Conservation (phyloP, 2,329 filamentous ascomycete genomes). For the Thielaviopsis punctulata region DNA sequence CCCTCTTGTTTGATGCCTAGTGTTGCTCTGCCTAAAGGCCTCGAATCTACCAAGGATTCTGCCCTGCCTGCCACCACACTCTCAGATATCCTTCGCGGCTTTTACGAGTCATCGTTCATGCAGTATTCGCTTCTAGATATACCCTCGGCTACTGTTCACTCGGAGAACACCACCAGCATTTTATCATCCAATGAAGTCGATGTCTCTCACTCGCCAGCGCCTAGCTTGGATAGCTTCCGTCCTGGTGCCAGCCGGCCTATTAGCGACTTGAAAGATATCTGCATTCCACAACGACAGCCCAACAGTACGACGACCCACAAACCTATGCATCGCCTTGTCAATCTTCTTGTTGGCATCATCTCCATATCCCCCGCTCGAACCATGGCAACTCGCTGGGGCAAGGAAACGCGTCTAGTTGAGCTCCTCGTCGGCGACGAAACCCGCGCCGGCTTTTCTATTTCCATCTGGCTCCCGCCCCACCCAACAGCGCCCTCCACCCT, state of each 20-base stretch:
- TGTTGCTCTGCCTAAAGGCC: neutral
- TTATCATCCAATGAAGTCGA: neutral
- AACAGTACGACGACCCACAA: slow-evolving; percentile 35
- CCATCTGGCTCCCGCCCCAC: slow-evolving; percentile 54
- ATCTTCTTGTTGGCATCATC: slow-evolving; percentile 66
- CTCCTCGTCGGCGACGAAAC: slow-evolving; percentile 76
- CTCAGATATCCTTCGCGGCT: neutral
- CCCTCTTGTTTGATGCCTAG: neutral
- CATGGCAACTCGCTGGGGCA: slow-evolving; percentile 49
- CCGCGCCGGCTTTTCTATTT: slow-evolving; percentile 59
- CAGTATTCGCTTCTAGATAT: neutral
- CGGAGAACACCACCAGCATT: neutral
- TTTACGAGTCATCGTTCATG: slow-evolving; percentile 4
- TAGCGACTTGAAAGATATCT: slow-evolving; percentile 49
- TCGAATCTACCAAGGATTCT: neutral
- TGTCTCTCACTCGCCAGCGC: slow-evolving; percentile 1
- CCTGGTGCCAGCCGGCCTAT: slow-evolving; percentile 16
- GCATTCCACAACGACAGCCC: slow-evolving; percentile 43
- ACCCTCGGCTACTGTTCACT: neutral
- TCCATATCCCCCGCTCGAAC: slow-evolving; percentile 49
- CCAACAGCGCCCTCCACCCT: slow-evolving; percentile 6
- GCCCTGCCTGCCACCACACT: neutral
- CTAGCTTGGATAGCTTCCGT: slow-evolving; percentile 2
- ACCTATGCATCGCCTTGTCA: slow-evolving; percentile 36
- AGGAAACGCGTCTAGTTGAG: slow-evolving; percentile 51